Conservation (phyloP, 805 yeast genomes). For the Tetrapisispora nanseiensis region DNA sequence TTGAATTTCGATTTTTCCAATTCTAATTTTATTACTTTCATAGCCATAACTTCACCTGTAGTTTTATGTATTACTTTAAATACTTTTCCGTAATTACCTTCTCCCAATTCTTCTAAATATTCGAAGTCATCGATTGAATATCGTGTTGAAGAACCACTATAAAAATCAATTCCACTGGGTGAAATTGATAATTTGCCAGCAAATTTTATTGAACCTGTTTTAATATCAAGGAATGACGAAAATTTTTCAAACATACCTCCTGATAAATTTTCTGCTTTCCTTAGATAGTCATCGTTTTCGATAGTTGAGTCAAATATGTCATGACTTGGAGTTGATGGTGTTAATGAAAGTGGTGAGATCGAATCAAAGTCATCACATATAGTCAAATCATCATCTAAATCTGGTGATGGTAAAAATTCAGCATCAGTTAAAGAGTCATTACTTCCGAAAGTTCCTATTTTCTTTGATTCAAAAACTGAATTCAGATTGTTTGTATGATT, state of each 20-base stretch:
- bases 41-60: constrained; percentile 85
- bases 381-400: background rate
- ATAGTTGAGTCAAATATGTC: constrained; percentile 1
- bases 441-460: too few relatives aligned
- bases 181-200: constrained; percentile 89
- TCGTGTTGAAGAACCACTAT: constrained; percentile 75
- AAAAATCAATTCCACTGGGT: constrained; percentile 84
- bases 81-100: constrained; percentile 95
- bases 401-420: too few relatives aligned
- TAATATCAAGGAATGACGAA: constrained; percentile 71
- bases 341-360: background rate
- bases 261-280: constrained; percentile 6
- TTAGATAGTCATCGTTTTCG: constrained; percentile 13
- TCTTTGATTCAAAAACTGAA: too few relatives aligned
- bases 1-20: constrained; percentile 87
- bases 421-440: background rate
- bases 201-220: constrained; percentile 84
- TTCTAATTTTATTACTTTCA: constrained; percentile 91
- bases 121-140: constrained; percentile 79
- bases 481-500: background rate
- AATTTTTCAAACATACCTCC: constrained; percentile 69
- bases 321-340: background rate
- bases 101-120: constrained; percentile 78
- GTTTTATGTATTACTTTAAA: constrained; percentile 89
- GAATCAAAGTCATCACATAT: background rate